Evolutionary conservation across 2,329 filamentous ascomycete species (phyloP).

Genomic region (Mycosphaerella sp.): DNA sequence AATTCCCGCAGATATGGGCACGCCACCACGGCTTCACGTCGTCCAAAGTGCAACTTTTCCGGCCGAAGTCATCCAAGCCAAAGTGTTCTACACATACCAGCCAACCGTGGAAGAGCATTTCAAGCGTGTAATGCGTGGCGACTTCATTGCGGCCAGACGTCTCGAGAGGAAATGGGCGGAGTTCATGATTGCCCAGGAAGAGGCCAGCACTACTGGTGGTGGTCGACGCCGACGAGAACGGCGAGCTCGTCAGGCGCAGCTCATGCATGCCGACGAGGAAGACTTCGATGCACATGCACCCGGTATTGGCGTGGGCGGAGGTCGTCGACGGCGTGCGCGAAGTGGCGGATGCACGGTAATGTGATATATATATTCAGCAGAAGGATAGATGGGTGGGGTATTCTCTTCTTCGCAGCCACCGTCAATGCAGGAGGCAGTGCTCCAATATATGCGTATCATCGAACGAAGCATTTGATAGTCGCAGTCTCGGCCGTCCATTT

Average conservation of each 20-base stretch:
- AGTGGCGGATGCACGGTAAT: conserved; percentile 47
- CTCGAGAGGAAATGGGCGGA: conserved; percentile 88
- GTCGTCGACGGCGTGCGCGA: conserved; percentile 42
- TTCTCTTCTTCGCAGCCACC: background rate
- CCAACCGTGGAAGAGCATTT: conserved; percentile 91
- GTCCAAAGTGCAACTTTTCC: conserved; percentile 52
- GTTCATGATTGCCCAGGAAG: conserved; percentile 88
- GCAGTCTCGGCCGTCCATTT: background rate
- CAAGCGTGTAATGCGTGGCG: conserved; percentile 72
- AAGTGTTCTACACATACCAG: conserved; percentile 94
- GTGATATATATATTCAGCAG: conserved; percentile 31
- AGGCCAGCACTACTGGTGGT: conserved; percentile 63
- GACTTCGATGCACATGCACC: conserved; percentile 41
- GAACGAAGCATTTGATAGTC: too few relatives aligned
- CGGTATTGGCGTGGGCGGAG: conserved; percentile 33
- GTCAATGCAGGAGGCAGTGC: background rate
- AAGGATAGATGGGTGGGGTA: background rate
- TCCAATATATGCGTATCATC: background rate
- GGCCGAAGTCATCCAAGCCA: conserved; percentile 73
- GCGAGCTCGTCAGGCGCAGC: conserved; percentile 73
- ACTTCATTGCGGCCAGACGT: conserved; percentile 66
- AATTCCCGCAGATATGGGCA: conserved; percentile 16
- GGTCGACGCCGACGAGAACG: conserved; percentile 65
- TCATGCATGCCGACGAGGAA: conserved; percentile 74
- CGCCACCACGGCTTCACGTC: conserved; percentile 26